Base-by-base conservation (phyloP, 148 eudicot species). In the Cornus kousa region DNA sequence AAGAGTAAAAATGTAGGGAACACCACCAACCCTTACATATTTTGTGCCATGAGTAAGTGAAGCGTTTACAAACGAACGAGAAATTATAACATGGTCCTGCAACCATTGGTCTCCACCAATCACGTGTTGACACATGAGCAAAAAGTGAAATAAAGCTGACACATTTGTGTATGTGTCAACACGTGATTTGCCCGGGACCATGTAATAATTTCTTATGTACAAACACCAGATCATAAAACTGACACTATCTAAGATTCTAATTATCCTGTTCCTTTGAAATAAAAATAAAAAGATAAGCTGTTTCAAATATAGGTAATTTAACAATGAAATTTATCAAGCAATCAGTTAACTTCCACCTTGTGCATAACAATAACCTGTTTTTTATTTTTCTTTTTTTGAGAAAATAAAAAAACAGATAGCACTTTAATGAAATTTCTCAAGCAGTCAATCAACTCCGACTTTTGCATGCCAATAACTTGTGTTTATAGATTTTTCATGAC, bases 401-500 rank as follows among this genome's bases (percentile, higher is more conserved):
- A 14, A 14, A 14, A 53, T 11, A 16, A 11, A 53, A 53, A 62
- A 3, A 7, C 24, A 62, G 1, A n/a, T 43, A 43, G 10, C 48
- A 6, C 48, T 6, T 35, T 35, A 40, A 77, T 39, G 37, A n/a
- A 32, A 48, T 50, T 68, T 24, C 5, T 17, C 67, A n/a, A 23
- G 57, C 57, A 17, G 16, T 43, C 22, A 73, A 19, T 57, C 50
- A 24, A 73, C 17, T 57, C 23, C 46, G 12, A 53, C 46, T 12
- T 13, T 24, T 59, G 33, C 53, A 74, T 22, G 70, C 70, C 31
- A 75, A 39, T 74, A 64, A 67, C 40, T 39, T 64, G 70, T 40
- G 0, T 66, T 43, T 66, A 43, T 33, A 16, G 62, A 19, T 16
- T 57, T 73, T 73, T n/a, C 17, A 20, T 33, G 64, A 75, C 53